These are phyloP conservation scores for Perilla frutescens DNA, from an alignment of 257 asterid genomes.

Conservation along the genomic window DNA sequence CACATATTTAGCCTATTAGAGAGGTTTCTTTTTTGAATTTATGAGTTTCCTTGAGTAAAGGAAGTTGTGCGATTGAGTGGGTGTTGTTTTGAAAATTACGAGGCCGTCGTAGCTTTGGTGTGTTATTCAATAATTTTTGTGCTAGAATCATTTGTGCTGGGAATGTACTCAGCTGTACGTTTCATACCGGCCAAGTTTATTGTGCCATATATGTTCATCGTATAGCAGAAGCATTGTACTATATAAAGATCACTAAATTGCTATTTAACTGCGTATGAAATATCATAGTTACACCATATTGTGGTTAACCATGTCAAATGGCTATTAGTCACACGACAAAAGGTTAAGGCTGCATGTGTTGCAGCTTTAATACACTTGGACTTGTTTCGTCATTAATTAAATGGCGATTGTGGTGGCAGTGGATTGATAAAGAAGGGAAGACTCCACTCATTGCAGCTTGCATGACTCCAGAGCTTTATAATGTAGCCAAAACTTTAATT, in stretches of 20 bases:
- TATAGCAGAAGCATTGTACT: neutral
- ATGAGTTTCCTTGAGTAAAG: neutral
- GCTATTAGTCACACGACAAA: neutral
- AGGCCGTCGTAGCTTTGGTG: conserved; percentile 1
- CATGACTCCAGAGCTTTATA: conserved; percentile 66
- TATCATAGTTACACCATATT: neutral
- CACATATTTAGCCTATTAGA: neutral
- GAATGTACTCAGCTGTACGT: neutral
- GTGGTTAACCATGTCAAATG: neutral
- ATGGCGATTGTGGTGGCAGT: conserved; percentile 59
- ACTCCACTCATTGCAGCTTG: conserved; percentile 88
- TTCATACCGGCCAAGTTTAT: neutral
- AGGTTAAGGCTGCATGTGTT: conserved; percentile 12
- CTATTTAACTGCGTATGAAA: neutral
- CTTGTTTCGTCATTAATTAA: conserved; percentile 3
- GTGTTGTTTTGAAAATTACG: neutral
- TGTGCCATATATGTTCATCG: neutral
- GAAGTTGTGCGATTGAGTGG: neutral
- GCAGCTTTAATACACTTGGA: neutral
- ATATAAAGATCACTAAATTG: neutral
- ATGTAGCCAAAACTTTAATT: conserved; percentile 81
- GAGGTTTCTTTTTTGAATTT: conserved; percentile 4
- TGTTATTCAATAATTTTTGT: neutral
- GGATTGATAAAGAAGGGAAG: conserved; percentile 88
- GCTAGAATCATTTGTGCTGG: neutral